Base-by-base conservation (phyloP, 176 grass and related monocot species). In the Metroxylon sagu region DNA sequence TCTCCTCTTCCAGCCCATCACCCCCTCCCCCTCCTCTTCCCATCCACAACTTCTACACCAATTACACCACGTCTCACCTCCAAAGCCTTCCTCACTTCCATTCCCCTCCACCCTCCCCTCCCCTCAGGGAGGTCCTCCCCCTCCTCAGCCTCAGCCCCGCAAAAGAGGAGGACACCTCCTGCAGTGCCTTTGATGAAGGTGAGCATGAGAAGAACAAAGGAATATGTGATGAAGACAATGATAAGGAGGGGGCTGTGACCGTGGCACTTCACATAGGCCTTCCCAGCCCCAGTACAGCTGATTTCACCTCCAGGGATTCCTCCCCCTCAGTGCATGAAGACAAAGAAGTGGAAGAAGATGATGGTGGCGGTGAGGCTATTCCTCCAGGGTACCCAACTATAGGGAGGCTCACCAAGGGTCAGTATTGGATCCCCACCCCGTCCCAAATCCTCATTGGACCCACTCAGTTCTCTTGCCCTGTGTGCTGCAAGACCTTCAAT, bases 391-490 rank as follows among this genome's bases (percentile, higher is more conserved):
- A 80, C 26, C 74, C 85, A 54, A 75, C 78, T 18, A 74, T 85
- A 27, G 87, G 87, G 26, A 85, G 76, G 82, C 69, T 90, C 60
- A 90, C 79, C 5, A 85, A 85, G 77, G 87, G 87, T 4, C 87
- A 90, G 79, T 90, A 90, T 67, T 90, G 87, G 87, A 90, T 90
- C 65, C 87, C 87, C 60, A 90, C 87, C 0, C 87, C 82, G 3
- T 90, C 87, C 27, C 87, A 90, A 79, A 90, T 90, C 79, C 87
- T 90, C 75, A 90, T 90, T 68, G 87, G 87, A 2, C 87, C 87
- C 31, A 90, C 82, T 19, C 87, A 90, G 79, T 90, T 90, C 76
- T 85, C 87, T 6, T 90, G 87, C 75, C 82, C 87, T 55, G 82
- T 90, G 48, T 90, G 87, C 87, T 61, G 61, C 82, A 90, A 90